Evolutionary conservation across 192 early-diverging fungal species (phyloP), one percentile per base, ranked within the genome.

Genomic region (Backusella circina): DNA sequence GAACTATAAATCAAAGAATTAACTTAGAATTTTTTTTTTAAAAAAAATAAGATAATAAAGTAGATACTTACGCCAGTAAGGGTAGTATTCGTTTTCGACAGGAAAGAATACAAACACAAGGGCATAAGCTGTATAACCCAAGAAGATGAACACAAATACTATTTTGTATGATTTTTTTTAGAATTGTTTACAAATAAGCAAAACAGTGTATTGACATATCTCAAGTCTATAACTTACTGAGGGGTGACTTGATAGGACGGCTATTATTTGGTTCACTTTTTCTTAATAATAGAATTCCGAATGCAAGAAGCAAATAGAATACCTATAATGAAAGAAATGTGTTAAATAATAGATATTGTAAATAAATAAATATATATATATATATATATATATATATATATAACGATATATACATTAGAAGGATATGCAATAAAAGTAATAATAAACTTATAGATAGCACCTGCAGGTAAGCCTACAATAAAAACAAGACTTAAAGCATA

Each of bases 61-160:
- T 47, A 4, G 1, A 1, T 16, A 76, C 37, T 57, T 74, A 80
- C 79, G 10, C 70, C 67, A 80, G 44, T 80, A 80, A 8, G 79
- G 75, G 44, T 80, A 80, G 23, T 71, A 71, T 65, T 44, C 35
- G 21, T 75, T 80, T 10, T 64, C 64, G 8, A 73, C 71, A n/a
- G 79, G 79, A 3, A 80, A 51, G 30, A 75, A 76, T 18, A 80
- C 79, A 80, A 80, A 80, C 3, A 76, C 18, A 38, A 80, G 28
- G 0, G 75, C 70, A 30, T 76, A 80, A 26, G 73, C 31, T 32
- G 71, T 72, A 15, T 76, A 72, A 2, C 36, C 9, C 15, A 80
- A 50, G 47, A 80, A 80, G 5, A 80, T 31, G 1, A 75, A 32
- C 8, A 76, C 79, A 9, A 65, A 68, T n/a, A 57, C 77, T 78